A percentile compares a stretch with the other conserved stretches of the same genome.
These are phyloP conservation scores for Rhododendron mucronatum DNA, from an alignment of 148 eudicot species.

Conservation along the genomic window DNA sequence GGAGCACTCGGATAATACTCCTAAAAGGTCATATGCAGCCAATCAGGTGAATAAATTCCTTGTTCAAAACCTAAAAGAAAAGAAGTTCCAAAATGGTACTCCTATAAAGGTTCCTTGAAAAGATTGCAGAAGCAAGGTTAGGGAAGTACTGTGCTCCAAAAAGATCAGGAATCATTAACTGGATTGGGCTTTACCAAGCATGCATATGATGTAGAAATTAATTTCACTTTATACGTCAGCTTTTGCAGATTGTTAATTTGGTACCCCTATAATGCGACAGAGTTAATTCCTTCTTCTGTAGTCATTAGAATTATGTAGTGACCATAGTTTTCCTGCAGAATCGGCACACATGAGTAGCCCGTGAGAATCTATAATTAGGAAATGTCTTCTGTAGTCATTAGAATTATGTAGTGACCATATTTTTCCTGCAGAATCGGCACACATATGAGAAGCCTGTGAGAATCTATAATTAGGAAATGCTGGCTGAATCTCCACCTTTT, in stretches of 20 bases:
- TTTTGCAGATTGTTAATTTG: not conserved
- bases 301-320: not conserved
- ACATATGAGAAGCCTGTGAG: constrained; percentile 84
- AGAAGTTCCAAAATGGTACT: not conserved
- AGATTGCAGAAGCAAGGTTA: not conserved
- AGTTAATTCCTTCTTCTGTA: not conserved
- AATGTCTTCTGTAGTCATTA: not conserved
- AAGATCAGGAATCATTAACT: not conserved
- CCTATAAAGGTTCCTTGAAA: not conserved
- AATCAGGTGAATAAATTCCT: constrained; percentile 55
- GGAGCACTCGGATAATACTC: constrained; percentile 82
- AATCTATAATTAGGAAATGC: constrained; percentile 62
- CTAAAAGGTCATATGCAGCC: constrained; percentile 71
- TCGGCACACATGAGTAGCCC: constrained; percentile 85
- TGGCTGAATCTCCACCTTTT: not conserved
- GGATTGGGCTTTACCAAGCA: not conserved
- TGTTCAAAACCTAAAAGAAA: not conserved
- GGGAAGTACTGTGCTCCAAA: not conserved
- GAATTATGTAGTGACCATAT: not conserved
- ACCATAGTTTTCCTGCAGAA: constrained; percentile 45
- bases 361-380: constrained; percentile 81
- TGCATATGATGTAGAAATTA: not conserved
- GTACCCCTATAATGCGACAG: not conserved
- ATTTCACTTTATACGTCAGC: not conserved
- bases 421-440: constrained; percentile 73